A percentile compares a stretch with the other conserved stretches of the same genome.
These are phyloP conservation scores for Aristolochia fimbriata DNA, from an alignment of 164 flowering plant genomes.

Conservation along the genomic window DNA sequence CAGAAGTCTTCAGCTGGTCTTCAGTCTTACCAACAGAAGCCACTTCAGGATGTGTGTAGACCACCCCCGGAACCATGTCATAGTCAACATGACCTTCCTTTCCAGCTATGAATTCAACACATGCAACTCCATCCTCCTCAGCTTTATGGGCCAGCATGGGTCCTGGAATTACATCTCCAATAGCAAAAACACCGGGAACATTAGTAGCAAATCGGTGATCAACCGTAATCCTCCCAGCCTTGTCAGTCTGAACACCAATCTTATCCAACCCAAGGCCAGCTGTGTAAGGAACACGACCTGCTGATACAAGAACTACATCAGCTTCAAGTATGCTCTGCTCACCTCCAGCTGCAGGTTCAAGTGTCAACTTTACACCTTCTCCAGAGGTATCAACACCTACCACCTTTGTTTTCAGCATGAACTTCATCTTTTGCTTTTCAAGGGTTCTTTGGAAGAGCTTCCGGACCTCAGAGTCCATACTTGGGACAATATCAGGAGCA, in stretches of 20 bases:
- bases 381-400: conserved; percentile 56
- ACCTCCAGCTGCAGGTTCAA: conserved; percentile 75
- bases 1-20: conserved; percentile 72
- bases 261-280: conserved; percentile 60
- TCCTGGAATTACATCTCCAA: conserved; percentile 85
- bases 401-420: conserved; percentile 73
- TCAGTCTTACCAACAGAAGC: conserved; percentile 83
- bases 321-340: conserved; percentile 62
- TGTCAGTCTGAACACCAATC: conserved; percentile 25
- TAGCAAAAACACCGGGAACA: conserved; percentile 59
- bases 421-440: conserved; percentile 79
- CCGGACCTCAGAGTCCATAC: conserved; percentile 68
- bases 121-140: conserved; percentile 87
- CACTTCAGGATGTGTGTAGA: conserved; percentile 86
- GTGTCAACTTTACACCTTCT: conserved; percentile 45
- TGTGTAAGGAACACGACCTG: conserved; percentile 67
- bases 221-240: conserved; percentile 34
- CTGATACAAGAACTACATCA: conserved; percentile 80
- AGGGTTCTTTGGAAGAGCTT: conserved; percentile 67
- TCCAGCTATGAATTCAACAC: conserved; percentile 74
- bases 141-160: conserved; percentile 94
- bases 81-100: conserved; percentile 76
- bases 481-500: conserved; percentile 66
- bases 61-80: conserved; percentile 75
- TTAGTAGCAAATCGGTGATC: conserved; percentile 46